A percentile compares a stretch with the other conserved stretches of the same genome.
Evolutionary conservation across 345 rosid species (phyloP).

Genomic region (Salix udensis): DNA sequence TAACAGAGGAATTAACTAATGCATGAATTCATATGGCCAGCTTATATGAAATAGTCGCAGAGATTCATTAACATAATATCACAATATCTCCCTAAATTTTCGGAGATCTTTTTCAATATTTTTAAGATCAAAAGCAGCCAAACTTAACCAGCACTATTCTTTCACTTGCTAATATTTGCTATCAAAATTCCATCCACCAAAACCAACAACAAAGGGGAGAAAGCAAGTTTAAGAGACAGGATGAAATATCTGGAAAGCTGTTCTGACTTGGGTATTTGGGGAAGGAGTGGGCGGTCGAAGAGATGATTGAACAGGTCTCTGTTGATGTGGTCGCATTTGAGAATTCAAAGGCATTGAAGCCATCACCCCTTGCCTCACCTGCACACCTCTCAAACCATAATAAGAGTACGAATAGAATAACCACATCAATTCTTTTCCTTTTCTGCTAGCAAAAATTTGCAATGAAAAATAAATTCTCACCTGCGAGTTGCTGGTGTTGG

Average conservation of each 20-base stretch:
- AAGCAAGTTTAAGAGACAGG: background rate
- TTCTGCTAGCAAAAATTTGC: no score
- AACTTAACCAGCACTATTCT: background rate
- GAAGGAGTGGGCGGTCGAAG: constrained; percentile 52
- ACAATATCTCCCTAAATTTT: background rate
- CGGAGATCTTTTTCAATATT: background rate
- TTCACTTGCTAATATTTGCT: background rate
- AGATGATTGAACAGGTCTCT: constrained; percentile 68
- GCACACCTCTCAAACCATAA: constrained; percentile 3
- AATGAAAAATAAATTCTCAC: constrained; percentile 18
- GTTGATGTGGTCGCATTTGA: constrained; percentile 72
- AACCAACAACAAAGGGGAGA: background rate
- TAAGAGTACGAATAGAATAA: background rate
- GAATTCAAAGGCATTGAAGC: constrained; percentile 59
- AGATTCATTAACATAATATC: no score
- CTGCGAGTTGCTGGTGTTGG: constrained; percentile 48
- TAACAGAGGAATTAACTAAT: background rate
- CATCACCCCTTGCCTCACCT: constrained; percentile 75
- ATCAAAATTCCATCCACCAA: background rate
- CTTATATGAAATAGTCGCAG: background rate
- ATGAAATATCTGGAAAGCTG: background rate
- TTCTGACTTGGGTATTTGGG: constrained; percentile 62
- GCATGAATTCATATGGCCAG: background rate
- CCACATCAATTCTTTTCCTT: no score
- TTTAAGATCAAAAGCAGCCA: background rate